A percentile compares a stretch with the other conserved stretches of the same genome.
Conservation (phyloP, 208 protist genomes). For the Phytomonas sp. region DNA sequence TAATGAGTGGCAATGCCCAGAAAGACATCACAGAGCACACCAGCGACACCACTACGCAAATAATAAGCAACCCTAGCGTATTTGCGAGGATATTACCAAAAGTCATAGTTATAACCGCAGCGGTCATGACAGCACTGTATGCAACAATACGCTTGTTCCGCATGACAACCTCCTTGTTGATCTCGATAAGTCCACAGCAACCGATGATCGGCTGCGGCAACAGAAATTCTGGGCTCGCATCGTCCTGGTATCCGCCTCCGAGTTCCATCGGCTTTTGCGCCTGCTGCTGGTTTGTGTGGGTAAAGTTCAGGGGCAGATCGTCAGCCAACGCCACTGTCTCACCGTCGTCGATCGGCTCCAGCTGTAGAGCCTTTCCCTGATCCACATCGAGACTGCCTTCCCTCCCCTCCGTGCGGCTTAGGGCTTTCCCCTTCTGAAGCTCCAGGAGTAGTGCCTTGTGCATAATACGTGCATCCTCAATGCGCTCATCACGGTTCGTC, state of each 20-base stretch:
- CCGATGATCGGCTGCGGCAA: conserved; percentile 15
- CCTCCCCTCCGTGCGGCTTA: background rate
- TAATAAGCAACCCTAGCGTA: conserved; percentile 25
- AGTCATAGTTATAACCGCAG: conserved; percentile 30
- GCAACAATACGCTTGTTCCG: conserved; percentile 37
- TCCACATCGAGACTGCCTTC: background rate
- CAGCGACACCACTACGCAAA: conserved; percentile 26
- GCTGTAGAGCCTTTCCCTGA: background rate
- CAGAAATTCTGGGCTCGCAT: conserved; percentile 28
- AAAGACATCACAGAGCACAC: conserved; percentile 33
- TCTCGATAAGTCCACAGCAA: conserved; percentile 40
- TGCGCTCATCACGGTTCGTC: conserved; percentile 38
- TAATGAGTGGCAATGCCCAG: conserved; percentile 41
- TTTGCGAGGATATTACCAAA: conserved; percentile 29
- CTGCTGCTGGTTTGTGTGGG: too few species aligned
- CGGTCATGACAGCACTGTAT: conserved; percentile 47
- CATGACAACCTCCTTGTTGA: conserved; percentile 50
- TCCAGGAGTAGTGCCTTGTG: conserved; percentile 23
- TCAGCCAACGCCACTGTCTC: conserved; percentile 4
- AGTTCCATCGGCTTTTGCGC: background rate
- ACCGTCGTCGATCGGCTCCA: conserved; percentile 5
- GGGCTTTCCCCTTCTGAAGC: conserved; percentile 10
- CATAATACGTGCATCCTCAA: conserved; percentile 26
- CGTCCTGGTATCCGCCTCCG: conserved; percentile 5
- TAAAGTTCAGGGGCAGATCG: background rate